phyloP scores from a whole-genome alignment of 768 basidiomycete species.

The Russula sp. region DNA sequence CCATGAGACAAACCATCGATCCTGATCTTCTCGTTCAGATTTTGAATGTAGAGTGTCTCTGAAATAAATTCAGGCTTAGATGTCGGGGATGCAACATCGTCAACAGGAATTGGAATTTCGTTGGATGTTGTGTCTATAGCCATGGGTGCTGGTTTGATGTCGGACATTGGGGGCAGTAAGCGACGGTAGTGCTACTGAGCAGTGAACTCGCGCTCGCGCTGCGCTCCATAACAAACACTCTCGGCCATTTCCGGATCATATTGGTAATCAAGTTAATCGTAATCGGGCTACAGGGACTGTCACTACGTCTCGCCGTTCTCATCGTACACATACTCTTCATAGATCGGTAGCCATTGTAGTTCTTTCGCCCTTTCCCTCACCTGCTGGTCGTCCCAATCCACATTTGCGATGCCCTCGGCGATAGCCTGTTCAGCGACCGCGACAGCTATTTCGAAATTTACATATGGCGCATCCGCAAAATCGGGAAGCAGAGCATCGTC shows the following conservation, averaged over 20 bases:
- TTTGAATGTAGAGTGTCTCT: conserved; percentile 94
- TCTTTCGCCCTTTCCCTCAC: conserved; percentile 46
- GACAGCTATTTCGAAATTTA: conserved; percentile 77
- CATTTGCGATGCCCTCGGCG: conserved; percentile 58
- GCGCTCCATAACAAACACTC: not conserved
- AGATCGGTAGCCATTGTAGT: conserved; percentile 59
- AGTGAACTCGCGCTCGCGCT: not conserved
- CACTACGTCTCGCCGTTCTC: conserved; percentile 39
- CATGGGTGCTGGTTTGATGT: conserved; percentile 1
- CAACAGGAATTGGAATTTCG: conserved; percentile 22
- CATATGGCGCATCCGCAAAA: conserved; percentile 61
- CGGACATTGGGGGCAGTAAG: conserved; percentile 11
- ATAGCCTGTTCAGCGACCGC: conserved; percentile 77
- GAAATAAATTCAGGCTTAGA: conserved; percentile 46
- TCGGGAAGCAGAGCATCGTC: conserved; percentile 71
- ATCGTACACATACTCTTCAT: conserved; percentile 61
- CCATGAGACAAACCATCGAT: conserved; percentile 48
- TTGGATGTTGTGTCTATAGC: conserved; percentile 5
- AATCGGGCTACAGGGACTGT: not conserved
- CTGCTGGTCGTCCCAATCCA: conserved; percentile 53
- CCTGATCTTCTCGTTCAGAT: conserved; percentile 92
- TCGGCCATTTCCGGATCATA: conserved; percentile 10
- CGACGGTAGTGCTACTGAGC: not conserved
- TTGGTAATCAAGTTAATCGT: not conserved
- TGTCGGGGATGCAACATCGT: conserved; percentile 20